These are phyloP conservation scores for Tolypocladium pustulatum DNA, from an alignment of 2,329 filamentous ascomycete species.

Conservation along the genomic window DNA sequence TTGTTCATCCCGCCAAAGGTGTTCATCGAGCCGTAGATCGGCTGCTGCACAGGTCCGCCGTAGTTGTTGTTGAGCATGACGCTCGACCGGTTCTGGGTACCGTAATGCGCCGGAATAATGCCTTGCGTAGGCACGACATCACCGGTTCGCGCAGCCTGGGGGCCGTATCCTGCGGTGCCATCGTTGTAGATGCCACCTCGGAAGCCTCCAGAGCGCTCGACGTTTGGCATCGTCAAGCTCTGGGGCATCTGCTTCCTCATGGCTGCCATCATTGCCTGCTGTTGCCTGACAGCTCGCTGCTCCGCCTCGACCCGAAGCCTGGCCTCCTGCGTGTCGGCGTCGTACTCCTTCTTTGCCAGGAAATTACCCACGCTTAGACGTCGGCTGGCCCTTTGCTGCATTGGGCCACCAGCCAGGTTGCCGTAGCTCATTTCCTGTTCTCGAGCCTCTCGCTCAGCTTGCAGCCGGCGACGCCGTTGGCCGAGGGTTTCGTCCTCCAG, in stretches of 20 bases:
- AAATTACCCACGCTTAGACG: conserved; percentile 51
- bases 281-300: conserved; percentile 26
- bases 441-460: conserved; percentile 57
- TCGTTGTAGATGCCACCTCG: conserved; percentile 45
- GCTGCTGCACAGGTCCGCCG: conserved; percentile 14
- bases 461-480: conserved; percentile 63
- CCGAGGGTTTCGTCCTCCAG: conserved; percentile 67
- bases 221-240: conserved; percentile 19
- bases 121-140: conserved; percentile 15
- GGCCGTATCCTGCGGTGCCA: conserved; percentile 29
- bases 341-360: conserved; percentile 28
- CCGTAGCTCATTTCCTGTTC: conserved; percentile 40
- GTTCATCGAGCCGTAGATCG: conserved; percentile 14
- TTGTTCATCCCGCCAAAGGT: conserved; percentile 10
- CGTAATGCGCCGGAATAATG: conserved; percentile 10
- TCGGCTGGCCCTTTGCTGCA: conserved; percentile 11
- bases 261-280: conserved; percentile 36
- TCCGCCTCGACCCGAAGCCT: conserved; percentile 27
- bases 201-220: conserved; percentile 32
- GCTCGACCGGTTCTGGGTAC: conserved; percentile 18
- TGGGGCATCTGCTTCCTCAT: conserved; percentile 40
- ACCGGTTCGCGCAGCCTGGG: conserved; percentile 14
- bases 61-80: conserved; percentile 12
- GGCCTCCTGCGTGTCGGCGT: conserved; percentile 31
- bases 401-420: conserved; percentile 10